Base-by-base conservation (phyloP, 768 basidiomycete genomes). In the Phlebiopsis flavidoalba region DNA sequence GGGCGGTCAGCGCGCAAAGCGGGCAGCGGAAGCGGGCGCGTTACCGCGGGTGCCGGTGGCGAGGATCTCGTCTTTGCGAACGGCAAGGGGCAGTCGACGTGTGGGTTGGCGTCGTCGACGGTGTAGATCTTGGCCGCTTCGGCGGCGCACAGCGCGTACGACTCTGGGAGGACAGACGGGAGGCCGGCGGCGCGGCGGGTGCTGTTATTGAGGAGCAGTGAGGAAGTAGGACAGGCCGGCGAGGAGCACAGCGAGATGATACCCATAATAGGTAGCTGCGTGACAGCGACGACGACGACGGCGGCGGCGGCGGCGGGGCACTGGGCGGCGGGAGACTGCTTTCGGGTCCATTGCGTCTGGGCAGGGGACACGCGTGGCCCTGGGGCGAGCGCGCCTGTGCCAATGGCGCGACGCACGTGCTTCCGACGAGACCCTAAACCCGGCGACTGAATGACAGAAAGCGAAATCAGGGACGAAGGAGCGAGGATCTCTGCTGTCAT, bases 61-160 rank as follows among this genome's bases (percentile, higher is more conserved):
- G 19, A 72, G 54, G 35, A 92, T 82, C 31, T 66, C 72, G 35
- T 77, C 72, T 15, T 77, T 76, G 60, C 72, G 75, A 11, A 90
- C 76, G 37, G 82, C 73, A n/a, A 91, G 74, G n/a, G n/a, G 63
- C 89, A 91, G 65, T 88, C 78, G 2, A 82, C 86, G 36, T 69
- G 75, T 8, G 85, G 83, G 8, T 69, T 68, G 1, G 65, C 54
- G 8, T 77, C 68, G 64, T 90, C 83, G 0, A 92, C 89, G 0
- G 91, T 92, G 69, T 91, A 91, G 43, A 93, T 85, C 46, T 74
- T 79, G 22, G 70, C 66, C 0, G 71, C 66, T 0, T 66, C 66
- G 17, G 40, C 17, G 0, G 88, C 81, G 67, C 87, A 92, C n/a
- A 91, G 63, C 3, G 79, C 77, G 66, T 90, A 89, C 0, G 69